phyloP scores from a whole-genome alignment of 441 rosid genomes.

The Arabidopsis lyrata region DNA sequence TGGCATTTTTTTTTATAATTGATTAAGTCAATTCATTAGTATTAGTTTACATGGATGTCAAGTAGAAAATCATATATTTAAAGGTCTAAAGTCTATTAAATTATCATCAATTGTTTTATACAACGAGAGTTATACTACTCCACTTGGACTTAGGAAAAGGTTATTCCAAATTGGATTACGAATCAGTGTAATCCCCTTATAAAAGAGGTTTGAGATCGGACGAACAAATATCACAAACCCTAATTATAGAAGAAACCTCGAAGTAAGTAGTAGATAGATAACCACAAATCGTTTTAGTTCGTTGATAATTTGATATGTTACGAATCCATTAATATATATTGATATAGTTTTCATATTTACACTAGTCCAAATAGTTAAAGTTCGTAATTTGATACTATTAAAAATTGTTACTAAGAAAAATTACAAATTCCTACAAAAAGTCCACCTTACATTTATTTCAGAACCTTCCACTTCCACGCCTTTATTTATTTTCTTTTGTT shows the following conservation, averaged over 20 bases:
- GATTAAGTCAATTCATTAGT: neutral
- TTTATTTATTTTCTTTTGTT: conserved; percentile 6
- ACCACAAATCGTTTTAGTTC: neutral
- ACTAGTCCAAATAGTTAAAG: no score
- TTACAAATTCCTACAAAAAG: conserved; percentile 4
- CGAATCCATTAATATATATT: no score
- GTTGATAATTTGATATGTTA: neutral
- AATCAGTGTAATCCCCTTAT: neutral
- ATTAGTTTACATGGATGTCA: no score
- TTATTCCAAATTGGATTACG: neutral
- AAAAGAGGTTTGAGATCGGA: neutral
- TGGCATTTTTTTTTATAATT: conserved; percentile 3
- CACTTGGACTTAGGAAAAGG: neutral
- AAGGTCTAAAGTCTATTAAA: no score
- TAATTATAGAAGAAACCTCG: no score
- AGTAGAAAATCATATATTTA: no score
- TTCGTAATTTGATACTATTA: no score
- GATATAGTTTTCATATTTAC: no score
- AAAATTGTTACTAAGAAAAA: neutral
- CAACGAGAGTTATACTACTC: neutral
- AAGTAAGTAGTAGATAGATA: neutral
- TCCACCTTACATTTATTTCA: conserved; percentile 14
- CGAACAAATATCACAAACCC: conserved; percentile 1
- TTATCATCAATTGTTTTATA: neutral
- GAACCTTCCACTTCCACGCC: conserved; percentile 21